Evolutionary conservation across 306 rosid species (phyloP), one percentile per base, ranked within the genome.

Genomic region (Oxytropis ochrocephala): DNA sequence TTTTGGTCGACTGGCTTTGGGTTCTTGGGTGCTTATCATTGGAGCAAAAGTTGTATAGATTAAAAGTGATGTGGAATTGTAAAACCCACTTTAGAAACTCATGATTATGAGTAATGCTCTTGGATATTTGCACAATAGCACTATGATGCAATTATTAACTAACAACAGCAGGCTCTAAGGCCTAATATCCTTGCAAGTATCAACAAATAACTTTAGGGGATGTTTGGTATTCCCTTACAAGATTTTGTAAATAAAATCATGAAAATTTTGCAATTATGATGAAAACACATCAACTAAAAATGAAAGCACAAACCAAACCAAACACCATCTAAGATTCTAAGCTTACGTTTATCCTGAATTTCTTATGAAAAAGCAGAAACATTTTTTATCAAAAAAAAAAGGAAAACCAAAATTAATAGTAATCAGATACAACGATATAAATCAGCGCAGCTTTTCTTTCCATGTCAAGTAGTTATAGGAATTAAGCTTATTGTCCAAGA

Each of bases 401-500:
- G 46, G 11, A 48, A 57, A 65, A 56, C 4, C 11, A 66, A 30
- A 64, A 29, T 19, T 7, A 11, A 11, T 39, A 24, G 17, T 10
- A 11, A 41, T 42, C 8, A 48, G 24, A 67, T 35, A 9, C 30
- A 16, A 29, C 38, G 30, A 55, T 8, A 67, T 49, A 64, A 58
- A 35, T 78, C 69, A 79, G 18, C 13, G 52, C 39, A 69, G 18
- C 57, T 63, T 74, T 78, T 76, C 81, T 47, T 77, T 79, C 86
- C 85, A 79, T 75, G 78, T 30, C 72, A 68, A 46, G 75, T 79
- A 79, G 83, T 81, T 80, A 70, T 68, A 70, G 24, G 68, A 64
- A 69, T 78, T 80, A 38, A n/a, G 65, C 59, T 54, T 73, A 64
- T 52, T 70, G 70, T 56, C 75, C 27, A 29, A 54, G 69, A 67